phyloP scores from a whole-genome alignment of 75 land plant species.

The Larix kaempferi region DNA sequence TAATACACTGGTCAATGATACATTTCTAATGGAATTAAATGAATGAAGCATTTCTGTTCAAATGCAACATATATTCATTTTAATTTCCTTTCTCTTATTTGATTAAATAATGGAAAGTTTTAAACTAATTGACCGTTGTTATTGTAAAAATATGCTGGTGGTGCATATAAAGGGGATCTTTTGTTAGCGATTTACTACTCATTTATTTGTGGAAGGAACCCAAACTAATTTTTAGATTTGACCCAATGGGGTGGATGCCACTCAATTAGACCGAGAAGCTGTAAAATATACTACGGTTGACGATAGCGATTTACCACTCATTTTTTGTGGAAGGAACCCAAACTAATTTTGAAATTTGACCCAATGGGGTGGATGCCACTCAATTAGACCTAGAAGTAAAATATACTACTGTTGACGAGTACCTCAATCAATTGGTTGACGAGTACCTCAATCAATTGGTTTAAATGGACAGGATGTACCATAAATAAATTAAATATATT shows the following conservation, averaged over 20 bases:
- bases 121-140: no score
- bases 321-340: conserved; percentile 19
- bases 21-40: no score
- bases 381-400: conserved; percentile 37
- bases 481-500: no score
- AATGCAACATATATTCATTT: no score
- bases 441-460: conserved; percentile 13
- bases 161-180: conserved; percentile 8
- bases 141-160: background rate
- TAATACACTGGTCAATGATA: no score
- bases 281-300: conserved; percentile 23
- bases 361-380: conserved; percentile 23
- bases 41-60: no score
- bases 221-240: conserved; percentile 23
- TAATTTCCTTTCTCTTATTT: no score
- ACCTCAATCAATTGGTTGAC: no score
- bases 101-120: no score
- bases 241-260: conserved; percentile 20
- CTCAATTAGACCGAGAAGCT: conserved; percentile 35
- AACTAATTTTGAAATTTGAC: conserved; percentile 21
- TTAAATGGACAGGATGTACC: background rate
- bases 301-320: no score
- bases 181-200: conserved; percentile 7
- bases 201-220: conserved; percentile 16
- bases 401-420: conserved; percentile 17